A percentile compares a stretch with the other conserved stretches of the same genome.
Evolutionary conservation across 2,329 filamentous ascomycete species (phyloP).

Genomic region (Fusarium sp.): DNA sequence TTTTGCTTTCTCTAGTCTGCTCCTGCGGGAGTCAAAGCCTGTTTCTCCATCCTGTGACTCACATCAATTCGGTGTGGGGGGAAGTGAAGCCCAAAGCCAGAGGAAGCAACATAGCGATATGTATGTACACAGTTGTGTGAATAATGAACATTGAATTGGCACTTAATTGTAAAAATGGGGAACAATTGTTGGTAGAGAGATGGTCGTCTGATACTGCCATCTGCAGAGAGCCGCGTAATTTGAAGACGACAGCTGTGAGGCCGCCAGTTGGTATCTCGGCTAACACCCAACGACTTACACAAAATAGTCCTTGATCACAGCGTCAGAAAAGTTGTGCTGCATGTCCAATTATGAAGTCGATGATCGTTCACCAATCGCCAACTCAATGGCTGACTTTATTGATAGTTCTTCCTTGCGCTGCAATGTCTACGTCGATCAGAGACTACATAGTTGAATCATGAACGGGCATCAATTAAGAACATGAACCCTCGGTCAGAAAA

Average conservation of each 20-base stretch:
- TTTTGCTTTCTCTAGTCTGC: conserved; percentile 36
- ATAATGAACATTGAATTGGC: neutral
- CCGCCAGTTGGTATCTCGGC: conserved; percentile 8
- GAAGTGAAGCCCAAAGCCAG: conserved; percentile 9
- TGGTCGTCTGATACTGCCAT: neutral
- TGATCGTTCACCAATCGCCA: neutral
- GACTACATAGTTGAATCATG: neutral
- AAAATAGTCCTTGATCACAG: neutral
- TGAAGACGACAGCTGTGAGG: conserved; percentile 1
- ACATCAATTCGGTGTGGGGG: conserved; percentile 35
- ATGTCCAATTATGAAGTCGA: neutral
- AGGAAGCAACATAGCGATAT: conserved; percentile 3
- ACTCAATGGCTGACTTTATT: neutral
- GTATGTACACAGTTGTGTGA: neutral
- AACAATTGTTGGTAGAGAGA: neutral
- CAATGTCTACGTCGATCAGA: neutral
- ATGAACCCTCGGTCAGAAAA: conserved; percentile 2
- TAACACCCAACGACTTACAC: neutral
- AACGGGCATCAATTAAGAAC: neutral
- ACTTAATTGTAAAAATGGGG: neutral
- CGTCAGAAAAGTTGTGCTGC: neutral
- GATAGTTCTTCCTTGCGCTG: neutral
- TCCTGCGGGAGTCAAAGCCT: conserved; percentile 34
- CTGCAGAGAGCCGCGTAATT: neutral
- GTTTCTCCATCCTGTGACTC: conserved; percentile 42